These are phyloP conservation scores for Lactuca sativa DNA, from an alignment of 129 eudicot genomes.

Conservation along the genomic window DNA sequence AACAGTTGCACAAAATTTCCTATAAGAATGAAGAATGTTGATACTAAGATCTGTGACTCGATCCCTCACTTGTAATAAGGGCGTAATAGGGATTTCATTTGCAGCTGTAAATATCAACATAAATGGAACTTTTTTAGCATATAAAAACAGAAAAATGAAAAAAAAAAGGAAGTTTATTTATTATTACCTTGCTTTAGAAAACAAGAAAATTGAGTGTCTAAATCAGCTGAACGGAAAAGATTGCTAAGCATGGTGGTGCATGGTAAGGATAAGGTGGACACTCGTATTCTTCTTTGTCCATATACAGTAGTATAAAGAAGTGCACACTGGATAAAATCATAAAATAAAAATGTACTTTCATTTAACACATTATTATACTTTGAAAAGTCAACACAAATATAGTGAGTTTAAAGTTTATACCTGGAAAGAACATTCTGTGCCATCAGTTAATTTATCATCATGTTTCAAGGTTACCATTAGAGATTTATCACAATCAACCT, in stretches of 20 bases:
- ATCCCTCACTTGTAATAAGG: constrained; percentile 76
- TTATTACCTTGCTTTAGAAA: constrained; percentile 75
- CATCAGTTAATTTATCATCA: constrained; percentile 73
- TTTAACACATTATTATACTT: too few species aligned
- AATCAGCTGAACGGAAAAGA: constrained; percentile 87
- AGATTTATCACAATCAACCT: constrained; percentile 83
- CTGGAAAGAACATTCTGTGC: constrained; percentile 80
- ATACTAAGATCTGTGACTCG: constrained; percentile 78
- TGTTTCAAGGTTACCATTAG: constrained; percentile 68
- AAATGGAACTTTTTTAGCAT: background rate
- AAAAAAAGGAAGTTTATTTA: background rate
- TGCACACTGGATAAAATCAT: constrained; percentile 56
- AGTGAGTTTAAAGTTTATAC: too few species aligned
- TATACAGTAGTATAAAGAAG: constrained; percentile 84
- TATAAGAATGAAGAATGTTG: constrained; percentile 77
- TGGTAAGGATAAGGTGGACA: constrained; percentile 78
- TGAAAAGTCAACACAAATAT: too few species aligned
- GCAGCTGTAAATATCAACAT: constrained; percentile 58
- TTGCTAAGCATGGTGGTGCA: constrained; percentile 78
- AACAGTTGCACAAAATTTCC: constrained; percentile 94
- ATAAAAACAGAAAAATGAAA: background rate
- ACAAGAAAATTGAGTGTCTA: constrained; percentile 86
- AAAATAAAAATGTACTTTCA: background rate
- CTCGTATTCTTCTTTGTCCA: constrained; percentile 89
- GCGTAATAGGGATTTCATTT: constrained; percentile 66